These are phyloP conservation scores for Lunularia cruciata DNA, from an alignment of 225 moss, liverwort and hornwort species.

Conservation along the genomic window DNA sequence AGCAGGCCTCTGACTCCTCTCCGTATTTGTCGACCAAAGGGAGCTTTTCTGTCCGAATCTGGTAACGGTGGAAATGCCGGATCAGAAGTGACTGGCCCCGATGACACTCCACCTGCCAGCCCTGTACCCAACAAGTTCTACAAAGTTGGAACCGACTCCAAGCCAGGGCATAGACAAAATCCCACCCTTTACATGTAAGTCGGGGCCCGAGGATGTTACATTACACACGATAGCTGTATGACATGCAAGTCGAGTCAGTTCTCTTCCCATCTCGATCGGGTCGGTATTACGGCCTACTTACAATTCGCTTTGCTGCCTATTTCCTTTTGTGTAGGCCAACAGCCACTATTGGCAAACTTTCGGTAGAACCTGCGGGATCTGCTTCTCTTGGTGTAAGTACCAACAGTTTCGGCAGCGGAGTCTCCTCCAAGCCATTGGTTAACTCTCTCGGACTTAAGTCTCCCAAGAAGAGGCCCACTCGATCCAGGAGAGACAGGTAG, in stretches of 20 bases:
- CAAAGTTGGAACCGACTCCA: constrained; percentile 34
- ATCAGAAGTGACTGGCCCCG: not conserved
- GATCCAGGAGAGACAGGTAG: constrained; percentile 44
- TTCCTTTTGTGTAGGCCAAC: constrained; percentile 26
- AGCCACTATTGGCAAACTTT: constrained; percentile 25
- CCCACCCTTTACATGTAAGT: constrained; percentile 13
- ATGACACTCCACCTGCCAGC: constrained; percentile 1
- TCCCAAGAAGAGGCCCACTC: constrained; percentile 41
- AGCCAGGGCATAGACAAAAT: constrained; percentile 19
- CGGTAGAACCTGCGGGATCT: constrained; percentile 17
- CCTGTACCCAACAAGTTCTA: constrained; percentile 28
- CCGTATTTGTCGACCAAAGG: constrained; percentile 23
- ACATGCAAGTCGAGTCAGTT: too few species aligned
- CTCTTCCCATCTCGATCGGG: too few species aligned
- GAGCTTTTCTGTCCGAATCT: constrained; percentile 10
- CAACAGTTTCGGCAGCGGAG: not conserved
- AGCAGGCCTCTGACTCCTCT: constrained; percentile 38
- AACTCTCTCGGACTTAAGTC: constrained; percentile 5
- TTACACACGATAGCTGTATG: too few species aligned
- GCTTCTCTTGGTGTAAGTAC: not conserved
- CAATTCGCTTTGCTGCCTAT: too few species aligned
- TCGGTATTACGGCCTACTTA: too few species aligned
- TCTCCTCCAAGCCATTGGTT: too few species aligned
- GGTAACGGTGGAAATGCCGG: constrained; percentile 5
- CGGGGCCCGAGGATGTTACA: too few species aligned